Base-by-base conservation (phyloP, 139 green algal species). In the Micromonas commoda region DNA sequence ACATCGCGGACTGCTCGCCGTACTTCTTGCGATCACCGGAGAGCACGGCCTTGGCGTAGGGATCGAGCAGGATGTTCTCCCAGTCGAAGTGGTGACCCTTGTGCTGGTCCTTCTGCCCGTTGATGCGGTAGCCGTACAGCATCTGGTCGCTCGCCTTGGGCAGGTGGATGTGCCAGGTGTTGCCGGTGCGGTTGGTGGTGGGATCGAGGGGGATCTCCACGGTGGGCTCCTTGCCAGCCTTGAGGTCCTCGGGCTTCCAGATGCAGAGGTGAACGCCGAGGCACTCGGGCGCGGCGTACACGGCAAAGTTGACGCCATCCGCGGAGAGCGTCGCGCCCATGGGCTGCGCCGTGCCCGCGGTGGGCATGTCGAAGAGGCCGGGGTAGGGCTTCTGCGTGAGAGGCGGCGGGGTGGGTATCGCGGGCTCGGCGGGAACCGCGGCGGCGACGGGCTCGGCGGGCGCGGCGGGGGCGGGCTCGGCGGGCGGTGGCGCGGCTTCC, bases 91-190 rank as follows among this genome's bases (percentile, higher is more conserved):
- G 29, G 65, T 82, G 68, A 21, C 83, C 84, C 0, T 68, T 79
- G 52, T 88, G 79, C 73, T 79, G 68, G 20, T 85, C 39, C 32
- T 82, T 71, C 34, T 86, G 81, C 9, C 87, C 88, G 0, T 45
- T 38, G 6, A 92, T 74, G 6, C 83, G 79, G 72, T 91, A 92
- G 9, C 51, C 70, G 67, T 89, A 89, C 23, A 83, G 54, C 23
- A 87, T 32, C 1, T 80, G 66, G 20, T 80, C 65, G 13, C 54
- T 26, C 37, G 73, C 70, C 1, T 82, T 61, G 0, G 90, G 90
- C 76, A 98, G 79, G 29, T 81, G 76, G 23, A 96, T 83, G 84
- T 98, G 94, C 90, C 94, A 98, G 3, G 93, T 82, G 64, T 91
- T 76, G 0, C 89, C 91, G 3, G 90, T 94, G 28, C 85, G 81